A percentile compares a stretch with the other conserved stretches of the same genome.
Conservation (phyloP, 768 basidiomycete species). For the Suillus discolor region DNA sequence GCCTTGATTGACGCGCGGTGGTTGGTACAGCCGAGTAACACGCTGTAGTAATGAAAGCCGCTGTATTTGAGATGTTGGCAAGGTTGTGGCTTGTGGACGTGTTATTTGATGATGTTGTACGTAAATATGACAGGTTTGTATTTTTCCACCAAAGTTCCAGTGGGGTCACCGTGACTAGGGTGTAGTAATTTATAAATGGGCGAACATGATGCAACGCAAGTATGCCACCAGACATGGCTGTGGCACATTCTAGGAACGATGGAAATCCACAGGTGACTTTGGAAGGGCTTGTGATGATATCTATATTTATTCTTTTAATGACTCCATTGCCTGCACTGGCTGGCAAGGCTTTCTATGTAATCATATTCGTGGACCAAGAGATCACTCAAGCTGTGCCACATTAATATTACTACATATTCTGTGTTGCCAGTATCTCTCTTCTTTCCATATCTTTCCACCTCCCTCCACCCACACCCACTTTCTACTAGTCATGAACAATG, state of each 20-base stretch:
- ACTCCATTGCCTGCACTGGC: not conserved
- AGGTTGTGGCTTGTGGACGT: constrained; percentile 16
- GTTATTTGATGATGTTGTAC: constrained; percentile 20
- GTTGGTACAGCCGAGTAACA: not conserved
- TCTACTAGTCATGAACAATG: constrained; percentile 3
- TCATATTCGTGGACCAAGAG: not conserved
- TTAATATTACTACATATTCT: constrained; percentile 23
- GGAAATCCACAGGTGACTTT: not conserved
- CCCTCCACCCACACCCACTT: not conserved
- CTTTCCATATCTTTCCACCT: constrained; percentile 13
- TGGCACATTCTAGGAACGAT: not conserved
- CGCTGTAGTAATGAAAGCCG: not conserved
- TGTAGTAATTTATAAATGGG: too few species aligned
- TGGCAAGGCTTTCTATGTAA: not conserved
- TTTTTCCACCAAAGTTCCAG: constrained; percentile 2
- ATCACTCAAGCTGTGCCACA: constrained; percentile 24
- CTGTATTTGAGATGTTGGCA: constrained; percentile 5
- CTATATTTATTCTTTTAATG: not conserved
- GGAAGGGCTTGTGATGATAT: constrained; percentile 18
- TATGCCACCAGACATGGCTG: not conserved
- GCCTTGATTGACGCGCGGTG: constrained; percentile 1
- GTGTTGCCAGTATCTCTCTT: constrained; percentile 15
- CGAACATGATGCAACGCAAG: not conserved
- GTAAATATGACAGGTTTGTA: constrained; percentile 5
- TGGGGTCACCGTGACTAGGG: too few species aligned